These are phyloP conservation scores for Ammopiptanthus mongolicus DNA, from an alignment of 306 rosid genomes.

Conservation along the genomic window DNA sequence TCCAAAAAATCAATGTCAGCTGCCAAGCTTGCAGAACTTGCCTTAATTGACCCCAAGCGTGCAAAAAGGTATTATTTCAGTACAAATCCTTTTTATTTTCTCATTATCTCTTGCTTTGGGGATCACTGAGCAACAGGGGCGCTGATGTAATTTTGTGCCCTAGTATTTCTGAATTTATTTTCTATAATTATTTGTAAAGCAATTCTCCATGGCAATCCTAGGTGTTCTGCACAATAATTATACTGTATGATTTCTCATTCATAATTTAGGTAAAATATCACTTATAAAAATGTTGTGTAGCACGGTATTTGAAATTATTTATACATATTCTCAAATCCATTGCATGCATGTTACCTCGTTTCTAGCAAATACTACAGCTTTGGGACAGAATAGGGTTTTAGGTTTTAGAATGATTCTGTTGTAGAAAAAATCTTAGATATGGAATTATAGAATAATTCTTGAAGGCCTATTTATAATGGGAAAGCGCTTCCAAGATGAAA, in stretches of 20 bases:
- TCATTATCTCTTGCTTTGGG: neutral
- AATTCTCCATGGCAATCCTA: neutral
- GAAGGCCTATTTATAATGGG: neutral
- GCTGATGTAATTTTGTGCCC: neutral
- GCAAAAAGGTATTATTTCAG: constrained; percentile 69
- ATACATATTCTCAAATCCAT: neutral
- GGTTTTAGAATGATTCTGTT: neutral
- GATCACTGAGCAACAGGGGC: neutral
- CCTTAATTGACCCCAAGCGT: constrained; percentile 88
- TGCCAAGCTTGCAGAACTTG: constrained; percentile 90
- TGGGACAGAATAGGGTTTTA: neutral
- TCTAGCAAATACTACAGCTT: neutral
- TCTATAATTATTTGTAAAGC: neutral
- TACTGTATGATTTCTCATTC: neutral
- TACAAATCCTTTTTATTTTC: neutral
- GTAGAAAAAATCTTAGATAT: neutral
- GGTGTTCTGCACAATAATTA: neutral
- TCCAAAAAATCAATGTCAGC: constrained; percentile 84
- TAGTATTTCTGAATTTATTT: neutral
- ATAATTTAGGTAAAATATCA: neutral
- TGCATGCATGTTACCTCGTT: neutral
- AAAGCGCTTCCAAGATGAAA: neutral
- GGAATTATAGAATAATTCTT: neutral
- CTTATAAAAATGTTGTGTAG: neutral
- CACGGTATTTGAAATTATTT: neutral